A percentile compares a stretch with the other conserved stretches of the same genome.
Conservation (phyloP, 2,329 filamentous ascomycete genomes). For the Myrmaecium sp. region DNA sequence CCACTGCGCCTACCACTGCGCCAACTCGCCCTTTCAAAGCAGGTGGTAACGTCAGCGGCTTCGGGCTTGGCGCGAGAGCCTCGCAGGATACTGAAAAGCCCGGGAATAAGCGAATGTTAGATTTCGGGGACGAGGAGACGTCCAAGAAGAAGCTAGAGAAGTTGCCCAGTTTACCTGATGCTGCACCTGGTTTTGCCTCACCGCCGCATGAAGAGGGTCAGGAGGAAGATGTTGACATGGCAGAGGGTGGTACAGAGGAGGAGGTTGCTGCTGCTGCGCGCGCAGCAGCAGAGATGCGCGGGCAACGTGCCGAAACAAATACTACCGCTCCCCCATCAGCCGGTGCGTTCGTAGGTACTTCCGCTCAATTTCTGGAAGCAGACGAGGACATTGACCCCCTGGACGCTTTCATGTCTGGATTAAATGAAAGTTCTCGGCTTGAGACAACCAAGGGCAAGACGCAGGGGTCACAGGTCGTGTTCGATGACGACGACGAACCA, state of each 20-base stretch:
- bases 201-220: slow-evolving; percentile 26
- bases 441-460: slow-evolving; percentile 32
- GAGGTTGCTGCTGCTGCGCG: slow-evolving; percentile 73
- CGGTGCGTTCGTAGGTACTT: slow-evolving; percentile 28
- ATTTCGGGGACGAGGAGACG: slow-evolving; percentile 77
- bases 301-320: slow-evolving; percentile 38
- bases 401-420: slow-evolving; percentile 87
- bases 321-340: slow-evolving; percentile 7
- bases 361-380: slow-evolving; percentile 24
- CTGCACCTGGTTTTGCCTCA: slow-evolving; percentile 48
- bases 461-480: slow-evolving; percentile 62
- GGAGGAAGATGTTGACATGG: slow-evolving; percentile 57
- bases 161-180: slow-evolving; percentile 67
- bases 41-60: slow-evolving; percentile 61
- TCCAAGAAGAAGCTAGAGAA: slow-evolving; percentile 80
- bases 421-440: slow-evolving; percentile 29
- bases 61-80: slow-evolving; percentile 59
- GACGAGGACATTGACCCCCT: slow-evolving; percentile 74
- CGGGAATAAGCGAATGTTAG: slow-evolving; percentile 55
- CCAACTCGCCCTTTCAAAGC: slow-evolving; percentile 39
- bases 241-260: slow-evolving; percentile 70
- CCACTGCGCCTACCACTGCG: neutral
- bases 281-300: slow-evolving; percentile 64
- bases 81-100: slow-evolving; percentile 48
- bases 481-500: slow-evolving; percentile 66